phyloP scores from a whole-genome alignment of 345 rosid species.

The Hirschfeldia incana region DNA sequence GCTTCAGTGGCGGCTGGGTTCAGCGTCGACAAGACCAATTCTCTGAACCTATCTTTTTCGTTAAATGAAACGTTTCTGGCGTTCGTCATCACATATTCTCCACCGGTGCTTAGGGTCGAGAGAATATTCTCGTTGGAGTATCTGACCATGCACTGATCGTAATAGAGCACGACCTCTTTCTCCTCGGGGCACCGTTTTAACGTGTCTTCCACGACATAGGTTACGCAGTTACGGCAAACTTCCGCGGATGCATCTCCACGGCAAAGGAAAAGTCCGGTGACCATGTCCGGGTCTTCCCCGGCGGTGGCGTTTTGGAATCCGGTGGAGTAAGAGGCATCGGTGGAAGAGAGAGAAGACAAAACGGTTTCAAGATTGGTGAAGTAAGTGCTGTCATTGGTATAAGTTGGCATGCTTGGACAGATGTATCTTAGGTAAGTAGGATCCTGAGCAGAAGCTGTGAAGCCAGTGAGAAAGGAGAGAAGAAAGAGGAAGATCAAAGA shows the following conservation, averaged over 20 bases:
- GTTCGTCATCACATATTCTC: not conserved
- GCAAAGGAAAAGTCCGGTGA: not conserved
- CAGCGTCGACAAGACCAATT: not conserved
- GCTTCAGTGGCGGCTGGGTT: not conserved
- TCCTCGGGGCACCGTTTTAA: not conserved
- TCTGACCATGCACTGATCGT: not conserved
- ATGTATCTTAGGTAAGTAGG: not conserved
- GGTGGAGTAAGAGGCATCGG: not conserved
- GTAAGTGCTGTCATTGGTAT: not conserved
- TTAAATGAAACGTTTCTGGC: no score
- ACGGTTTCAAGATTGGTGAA: slow-evolving; percentile 7
- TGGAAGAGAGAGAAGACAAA: slow-evolving; percentile 20
- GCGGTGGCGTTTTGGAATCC: not conserved
- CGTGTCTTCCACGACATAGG: not conserved
- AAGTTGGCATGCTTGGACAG: not conserved
- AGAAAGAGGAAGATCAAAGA: not conserved
- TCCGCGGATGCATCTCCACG: not conserved
- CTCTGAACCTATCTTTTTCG: not conserved
- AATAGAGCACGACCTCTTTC: not conserved
- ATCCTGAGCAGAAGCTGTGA: not conserved
- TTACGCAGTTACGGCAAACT: not conserved
- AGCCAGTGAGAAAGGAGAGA: not conserved
- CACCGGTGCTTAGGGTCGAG: not conserved
- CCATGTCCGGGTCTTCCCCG: not conserved
- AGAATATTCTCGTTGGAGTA: not conserved